Evolutionary conservation across 2,329 filamentous ascomycete genomes (phyloP).

Genomic region (Aspergillus fijiensis): DNA sequence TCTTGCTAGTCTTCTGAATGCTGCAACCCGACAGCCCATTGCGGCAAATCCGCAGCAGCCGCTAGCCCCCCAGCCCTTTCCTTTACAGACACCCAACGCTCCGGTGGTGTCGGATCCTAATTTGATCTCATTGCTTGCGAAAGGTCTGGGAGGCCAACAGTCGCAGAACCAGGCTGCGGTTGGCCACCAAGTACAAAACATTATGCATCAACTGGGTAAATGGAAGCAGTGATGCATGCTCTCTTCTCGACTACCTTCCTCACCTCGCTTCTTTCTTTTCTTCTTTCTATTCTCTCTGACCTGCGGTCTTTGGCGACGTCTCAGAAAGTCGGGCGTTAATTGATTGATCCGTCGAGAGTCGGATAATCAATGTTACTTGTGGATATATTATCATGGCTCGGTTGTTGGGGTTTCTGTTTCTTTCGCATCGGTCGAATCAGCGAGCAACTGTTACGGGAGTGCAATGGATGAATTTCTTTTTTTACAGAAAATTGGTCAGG

Average conservation of each 20-base stretch:
- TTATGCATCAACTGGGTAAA: constrained; percentile 49
- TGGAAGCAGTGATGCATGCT: constrained; percentile 45
- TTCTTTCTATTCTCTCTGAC: constrained; percentile 8
- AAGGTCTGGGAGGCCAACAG: constrained; percentile 37
- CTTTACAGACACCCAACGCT: constrained; percentile 29
- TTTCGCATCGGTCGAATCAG: constrained; percentile 8
- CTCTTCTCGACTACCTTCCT: constrained; percentile 22
- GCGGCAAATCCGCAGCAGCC: constrained; percentile 31
- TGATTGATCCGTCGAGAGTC: constrained; percentile 17
- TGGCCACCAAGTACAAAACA: constrained; percentile 46
- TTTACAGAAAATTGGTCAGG: not conserved
- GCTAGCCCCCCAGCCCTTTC: constrained; percentile 31
- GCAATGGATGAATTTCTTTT: constrained; percentile 8
- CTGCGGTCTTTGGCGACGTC: constrained; percentile 10
- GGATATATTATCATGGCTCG: constrained; percentile 11
- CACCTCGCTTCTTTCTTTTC: constrained; percentile 16
- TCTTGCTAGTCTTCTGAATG: constrained; percentile 43
- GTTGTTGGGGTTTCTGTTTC: constrained; percentile 12
- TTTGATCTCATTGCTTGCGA: constrained; percentile 39
- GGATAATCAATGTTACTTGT: constrained; percentile 8
- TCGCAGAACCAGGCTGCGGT: constrained; percentile 35
- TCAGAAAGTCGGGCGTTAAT: constrained; percentile 21
- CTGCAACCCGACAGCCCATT: constrained; percentile 38
- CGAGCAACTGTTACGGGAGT: constrained; percentile 12
- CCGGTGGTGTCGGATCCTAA: constrained; percentile 36